phyloP scores from a whole-genome alignment of 768 basidiomycete genomes.

The Rhodotorula taiwanensis region DNA sequence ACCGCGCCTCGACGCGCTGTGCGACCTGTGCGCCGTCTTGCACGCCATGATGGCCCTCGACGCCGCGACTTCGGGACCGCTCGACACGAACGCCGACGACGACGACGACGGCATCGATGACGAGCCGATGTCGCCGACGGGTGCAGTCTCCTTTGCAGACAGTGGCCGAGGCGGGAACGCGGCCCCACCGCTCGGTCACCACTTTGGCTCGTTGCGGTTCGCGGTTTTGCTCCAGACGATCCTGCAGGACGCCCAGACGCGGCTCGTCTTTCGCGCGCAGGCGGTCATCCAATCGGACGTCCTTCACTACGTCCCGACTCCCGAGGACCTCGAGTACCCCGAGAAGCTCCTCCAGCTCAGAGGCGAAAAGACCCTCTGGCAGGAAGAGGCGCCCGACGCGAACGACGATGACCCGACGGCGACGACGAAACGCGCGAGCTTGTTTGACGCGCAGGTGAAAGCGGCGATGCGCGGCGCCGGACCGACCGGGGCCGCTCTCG shows the following conservation, averaged over 20 bases:
- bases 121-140: background rate
- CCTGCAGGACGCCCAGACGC: slow-evolving; percentile 89
- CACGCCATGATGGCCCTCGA: slow-evolving; percentile 83
- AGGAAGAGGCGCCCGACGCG: background rate
- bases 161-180: background rate
- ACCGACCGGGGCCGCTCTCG: background rate
- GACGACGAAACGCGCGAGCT: background rate
- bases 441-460: background rate
- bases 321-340: slow-evolving; percentile 79
- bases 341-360: slow-evolving; percentile 59
- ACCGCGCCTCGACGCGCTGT: slow-evolving; percentile 73
- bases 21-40: slow-evolving; percentile 91
- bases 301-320: slow-evolving; percentile 66
- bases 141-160: background rate
- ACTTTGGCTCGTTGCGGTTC: slow-evolving; percentile 59
- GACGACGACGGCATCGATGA: slow-evolving; percentile 35
- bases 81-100: slow-evolving; percentile 42
- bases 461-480: slow-evolving; percentile 1
- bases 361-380: slow-evolving; percentile 44
- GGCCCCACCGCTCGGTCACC: slow-evolving; percentile 40
- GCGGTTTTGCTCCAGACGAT: slow-evolving; percentile 78
- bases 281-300: slow-evolving; percentile 83
- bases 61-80: slow-evolving; percentile 27
- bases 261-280: slow-evolving; percentile 93
- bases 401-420: background rate